Base-by-base conservation (phyloP, 1,284 basidiomycete genomes). In the Ustanciosporium gigantosporum region DNA sequence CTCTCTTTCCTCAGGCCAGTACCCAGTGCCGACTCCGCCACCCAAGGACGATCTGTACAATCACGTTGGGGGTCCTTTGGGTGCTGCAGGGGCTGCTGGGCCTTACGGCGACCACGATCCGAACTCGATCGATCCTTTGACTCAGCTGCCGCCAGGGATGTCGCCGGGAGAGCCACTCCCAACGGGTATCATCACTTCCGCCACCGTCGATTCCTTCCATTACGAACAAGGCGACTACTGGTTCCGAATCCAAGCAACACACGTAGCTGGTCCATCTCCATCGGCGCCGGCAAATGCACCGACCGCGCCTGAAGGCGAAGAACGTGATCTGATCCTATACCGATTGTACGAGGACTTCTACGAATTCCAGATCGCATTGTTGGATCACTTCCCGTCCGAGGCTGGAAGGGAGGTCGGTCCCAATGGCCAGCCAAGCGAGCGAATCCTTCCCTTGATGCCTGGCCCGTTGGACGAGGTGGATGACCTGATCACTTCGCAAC, bases 321-420 rank as follows among this genome's bases (percentile, higher is more conserved):
- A 66, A 13, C 88, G 86, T 71, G 86, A 90, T 22, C 85, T 98
- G 43, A 87, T 93, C 61, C 83, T 98, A 31, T 97, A 95, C 80
- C 86, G 95, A 41, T 86, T 91, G 15, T 99, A 99, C 81, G 90
- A 95, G 74, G 93, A 99, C 79, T 99, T 99, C 79, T 95, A 94
- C 81, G 91, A 94, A 71, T 97, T 97, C 79, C 95, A 99, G 75
- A 88, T 95, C 45, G 82, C 85, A 8, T 84, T 99, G 27, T 41
- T 56, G 24, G 53, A 66, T 36, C 64, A 61, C 22, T 57, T 57
- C 46, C 56, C 64, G 1, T 25, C 53, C 19, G 64, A 57, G 25
- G 57, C 46, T 7, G 56, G 66, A 31, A 49, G 58, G 25, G 61
- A 65, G 55, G 57, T 57, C 5, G 60, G 57, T 22, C 71, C 77